Conservation (phyloP, 108 stramenopile genomes). For the Cyclotella atomus region DNA sequence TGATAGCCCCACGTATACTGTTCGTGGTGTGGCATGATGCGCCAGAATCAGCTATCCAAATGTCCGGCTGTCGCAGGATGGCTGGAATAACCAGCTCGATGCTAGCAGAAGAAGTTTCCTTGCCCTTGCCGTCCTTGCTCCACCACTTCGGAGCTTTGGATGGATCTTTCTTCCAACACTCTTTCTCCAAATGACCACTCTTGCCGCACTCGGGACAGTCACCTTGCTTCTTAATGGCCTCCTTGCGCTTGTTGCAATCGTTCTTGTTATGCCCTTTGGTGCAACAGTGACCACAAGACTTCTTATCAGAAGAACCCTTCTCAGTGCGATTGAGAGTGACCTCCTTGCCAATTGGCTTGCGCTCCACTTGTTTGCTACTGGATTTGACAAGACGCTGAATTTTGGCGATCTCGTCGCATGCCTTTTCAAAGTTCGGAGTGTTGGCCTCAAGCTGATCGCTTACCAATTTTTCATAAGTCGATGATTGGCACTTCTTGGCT, state of each 20-base stretch:
- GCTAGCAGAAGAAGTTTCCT: neutral
- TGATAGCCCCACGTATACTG: neutral
- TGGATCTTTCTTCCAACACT: neutral
- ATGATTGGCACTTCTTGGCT: neutral
- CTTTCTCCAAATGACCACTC: neutral
- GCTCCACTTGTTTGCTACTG: neutral
- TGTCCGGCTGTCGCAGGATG: neutral
- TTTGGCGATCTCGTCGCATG: neutral
- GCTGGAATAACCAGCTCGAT: neutral
- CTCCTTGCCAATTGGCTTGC: neutral
- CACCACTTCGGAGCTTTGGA: neutral
- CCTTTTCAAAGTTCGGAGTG: neutral
- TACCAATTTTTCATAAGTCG: neutral
- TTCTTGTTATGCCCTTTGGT: neutral
- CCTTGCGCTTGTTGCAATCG: neutral
- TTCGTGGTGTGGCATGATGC: neutral
- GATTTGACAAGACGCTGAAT: neutral
- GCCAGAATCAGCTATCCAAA: neutral
- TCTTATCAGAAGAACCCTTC: neutral
- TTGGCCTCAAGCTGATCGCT: neutral
- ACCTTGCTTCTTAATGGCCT: neutral
- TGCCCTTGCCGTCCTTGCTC: too few relatives aligned
- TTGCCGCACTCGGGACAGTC: neutral
- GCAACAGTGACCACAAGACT: neutral
- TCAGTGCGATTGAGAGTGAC: neutral